A percentile compares a stretch with the other conserved stretches of the same genome.
Conservation (phyloP, 2,329 filamentous ascomycete genomes). For the Epichloe gansuensis region DNA sequence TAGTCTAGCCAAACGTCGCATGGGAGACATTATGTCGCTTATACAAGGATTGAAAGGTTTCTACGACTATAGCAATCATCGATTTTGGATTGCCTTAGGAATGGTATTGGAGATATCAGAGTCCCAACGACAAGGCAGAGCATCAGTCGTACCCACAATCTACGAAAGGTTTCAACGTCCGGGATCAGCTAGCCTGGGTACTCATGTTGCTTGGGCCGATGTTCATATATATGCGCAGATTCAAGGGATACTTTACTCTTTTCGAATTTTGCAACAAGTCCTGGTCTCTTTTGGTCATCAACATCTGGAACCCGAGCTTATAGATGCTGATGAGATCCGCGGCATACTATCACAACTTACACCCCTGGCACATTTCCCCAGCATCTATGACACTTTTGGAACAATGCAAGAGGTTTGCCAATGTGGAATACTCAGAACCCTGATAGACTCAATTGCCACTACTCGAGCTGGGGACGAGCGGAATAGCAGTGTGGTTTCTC, state of each 20-base stretch:
- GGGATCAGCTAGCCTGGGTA: neutral
- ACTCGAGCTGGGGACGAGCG: neutral
- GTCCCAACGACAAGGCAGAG: slow-evolving; percentile 15
- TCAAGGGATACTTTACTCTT: slow-evolving; percentile 47
- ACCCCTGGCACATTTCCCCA: slow-evolving; percentile 11
- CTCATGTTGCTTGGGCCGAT: slow-evolving; percentile 36
- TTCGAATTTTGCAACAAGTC: slow-evolving; percentile 35
- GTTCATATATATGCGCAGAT: slow-evolving; percentile 50
- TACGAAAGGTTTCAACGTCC: neutral
- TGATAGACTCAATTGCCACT: neutral
- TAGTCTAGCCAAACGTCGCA: neutral
- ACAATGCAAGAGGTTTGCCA: neutral
- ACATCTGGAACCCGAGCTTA: neutral
- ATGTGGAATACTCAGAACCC: neutral
- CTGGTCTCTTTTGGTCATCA: slow-evolving; percentile 6
- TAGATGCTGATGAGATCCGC: slow-evolving; percentile 6
- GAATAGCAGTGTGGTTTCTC: neutral
- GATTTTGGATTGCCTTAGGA: slow-evolving; percentile 13
- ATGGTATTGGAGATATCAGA: slow-evolving; percentile 16
- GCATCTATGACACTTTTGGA: slow-evolving; percentile 4
- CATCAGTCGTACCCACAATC: neutral
- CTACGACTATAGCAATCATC: slow-evolving; percentile 8
- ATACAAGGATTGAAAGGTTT: neutral
- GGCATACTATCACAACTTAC: slow-evolving; percentile 15
- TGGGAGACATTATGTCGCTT: slow-evolving; percentile 10